Percentiles rank a stretch among this genome's conserved stretches.
Evolutionary conservation across 2,329 filamentous ascomycete species (phyloP).

Genomic region (Cladosporium oxysporum): DNA sequence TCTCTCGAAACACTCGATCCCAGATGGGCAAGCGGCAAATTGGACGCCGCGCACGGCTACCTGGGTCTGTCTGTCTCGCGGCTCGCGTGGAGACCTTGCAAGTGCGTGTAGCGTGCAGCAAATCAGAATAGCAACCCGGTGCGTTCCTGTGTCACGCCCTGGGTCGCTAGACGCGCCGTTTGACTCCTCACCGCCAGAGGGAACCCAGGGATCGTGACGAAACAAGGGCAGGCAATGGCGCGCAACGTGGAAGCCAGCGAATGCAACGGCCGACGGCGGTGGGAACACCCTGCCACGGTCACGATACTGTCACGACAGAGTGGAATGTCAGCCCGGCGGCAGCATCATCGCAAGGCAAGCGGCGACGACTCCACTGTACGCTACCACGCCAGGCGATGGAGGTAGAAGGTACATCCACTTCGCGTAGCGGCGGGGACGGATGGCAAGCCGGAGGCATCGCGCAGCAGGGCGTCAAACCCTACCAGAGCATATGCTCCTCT

Average conservation of each 20-base stretch:
- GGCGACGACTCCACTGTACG: not conserved
- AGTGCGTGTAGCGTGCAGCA: constrained; percentile 17
- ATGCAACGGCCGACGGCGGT: constrained; percentile 15
- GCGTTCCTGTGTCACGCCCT: constrained; percentile 14
- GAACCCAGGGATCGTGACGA: constrained; percentile 16
- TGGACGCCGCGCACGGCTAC: not conserved
- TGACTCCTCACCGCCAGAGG: constrained; percentile 13
- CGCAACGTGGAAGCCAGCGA: constrained; percentile 17
- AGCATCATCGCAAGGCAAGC: not conserved
- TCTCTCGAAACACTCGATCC: not conserved
- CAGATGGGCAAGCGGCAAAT: not conserved
- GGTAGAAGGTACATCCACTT: not conserved
- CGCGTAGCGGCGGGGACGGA: not conserved
- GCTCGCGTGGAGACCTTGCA: constrained; percentile 18
- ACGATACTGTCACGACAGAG: not conserved
- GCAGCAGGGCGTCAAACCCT: not conserved
- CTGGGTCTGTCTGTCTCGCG: constrained; percentile 14
- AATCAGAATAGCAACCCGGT: constrained; percentile 14
- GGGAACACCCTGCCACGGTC: constrained; percentile 8
- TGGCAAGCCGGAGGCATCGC: constrained; percentile 6
- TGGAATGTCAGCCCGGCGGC: constrained; percentile 1
- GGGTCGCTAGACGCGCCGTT: constrained; percentile 17
- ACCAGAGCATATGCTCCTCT: not conserved
- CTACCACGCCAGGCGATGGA: no score
- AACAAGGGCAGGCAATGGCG: constrained; percentile 13